Evolutionary conservation across 164 flowering plant genomes (phyloP).

Genomic region (Magnolia officinalis): DNA sequence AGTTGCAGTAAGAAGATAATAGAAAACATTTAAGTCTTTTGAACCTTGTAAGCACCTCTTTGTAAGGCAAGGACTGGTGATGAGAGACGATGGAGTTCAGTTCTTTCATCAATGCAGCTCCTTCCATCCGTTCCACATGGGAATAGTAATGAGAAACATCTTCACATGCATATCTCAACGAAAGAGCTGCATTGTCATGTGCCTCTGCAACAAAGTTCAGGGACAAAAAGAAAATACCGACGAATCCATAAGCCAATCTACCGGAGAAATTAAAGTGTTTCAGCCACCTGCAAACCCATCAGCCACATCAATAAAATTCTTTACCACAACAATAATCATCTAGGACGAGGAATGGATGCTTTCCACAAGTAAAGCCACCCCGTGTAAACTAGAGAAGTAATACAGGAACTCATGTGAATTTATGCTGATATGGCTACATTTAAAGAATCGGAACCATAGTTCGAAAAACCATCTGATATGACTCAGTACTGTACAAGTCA

Average conservation of each 20-base stretch:
- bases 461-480: background rate
- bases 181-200: conserved; percentile 11
- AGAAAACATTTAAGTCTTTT: background rate
- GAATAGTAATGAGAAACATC: conserved; percentile 40
- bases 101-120: conserved; percentile 31
- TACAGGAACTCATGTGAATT: background rate
- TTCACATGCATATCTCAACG: conserved; percentile 37
- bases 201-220: conserved; percentile 23
- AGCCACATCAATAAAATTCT: background rate
- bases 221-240: conserved; percentile 19
- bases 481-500: too few species aligned
- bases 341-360: too few species aligned
- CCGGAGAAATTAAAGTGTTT: conserved; percentile 8
- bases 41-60: conserved; percentile 25
- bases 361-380: background rate
- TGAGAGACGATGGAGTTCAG: conserved; percentile 31
- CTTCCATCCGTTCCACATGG: conserved; percentile 21
- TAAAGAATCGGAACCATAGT: background rate
- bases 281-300: conserved; percentile 10
- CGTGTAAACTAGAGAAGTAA: background rate
- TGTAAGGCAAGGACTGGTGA: conserved; percentile 40
- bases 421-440: background rate
- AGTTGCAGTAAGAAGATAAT: background rate
- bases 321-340: too few species aligned
- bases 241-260: conserved; percentile 18